Conservation (phyloP, 495 filamentous ascomycete species). For the Penicillium cosmopolitanum region DNA sequence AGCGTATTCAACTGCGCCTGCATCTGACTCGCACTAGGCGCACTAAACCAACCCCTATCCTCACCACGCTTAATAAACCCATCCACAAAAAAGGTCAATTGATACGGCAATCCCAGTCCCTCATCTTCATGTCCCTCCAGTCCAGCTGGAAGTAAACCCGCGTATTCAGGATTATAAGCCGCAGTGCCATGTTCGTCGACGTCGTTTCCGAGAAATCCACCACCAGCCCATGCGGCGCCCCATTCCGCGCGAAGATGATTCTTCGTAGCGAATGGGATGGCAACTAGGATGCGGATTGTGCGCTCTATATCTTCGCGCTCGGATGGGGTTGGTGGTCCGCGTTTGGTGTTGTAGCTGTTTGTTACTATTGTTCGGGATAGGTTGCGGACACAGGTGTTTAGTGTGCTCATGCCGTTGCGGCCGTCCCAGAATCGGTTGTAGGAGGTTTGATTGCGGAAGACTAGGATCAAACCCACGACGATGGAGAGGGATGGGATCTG, state of each 20-base stretch:
- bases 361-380: constrained; percentile 62
- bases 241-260: constrained; percentile 76
- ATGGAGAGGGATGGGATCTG: constrained; percentile 75
- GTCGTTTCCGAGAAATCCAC: constrained; percentile 43
- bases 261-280: constrained; percentile 75
- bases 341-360: constrained; percentile 38
- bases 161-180: constrained; percentile 61
- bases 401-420: constrained; percentile 59
- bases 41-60: constrained; percentile 61
- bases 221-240: constrained; percentile 55
- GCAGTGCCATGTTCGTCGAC: constrained; percentile 49
- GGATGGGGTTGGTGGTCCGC: constrained; percentile 28
- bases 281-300: constrained; percentile 63
- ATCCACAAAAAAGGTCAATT: constrained; percentile 71
- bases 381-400: constrained; percentile 65
- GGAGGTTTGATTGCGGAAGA: constrained; percentile 73
- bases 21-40: constrained; percentile 65
- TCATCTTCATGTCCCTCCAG: constrained; percentile 64
- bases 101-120: constrained; percentile 66
- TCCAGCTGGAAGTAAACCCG: constrained; percentile 60
- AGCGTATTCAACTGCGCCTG: constrained; percentile 64
- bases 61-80: constrained; percentile 66
- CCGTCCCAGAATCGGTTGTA: constrained; percentile 78
- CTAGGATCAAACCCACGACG: constrained; percentile 80
- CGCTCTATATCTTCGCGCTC: constrained; percentile 64